These are phyloP conservation scores for Rhododendron molle DNA, from an alignment of 148 eudicot species.

Conservation along the genomic window DNA sequence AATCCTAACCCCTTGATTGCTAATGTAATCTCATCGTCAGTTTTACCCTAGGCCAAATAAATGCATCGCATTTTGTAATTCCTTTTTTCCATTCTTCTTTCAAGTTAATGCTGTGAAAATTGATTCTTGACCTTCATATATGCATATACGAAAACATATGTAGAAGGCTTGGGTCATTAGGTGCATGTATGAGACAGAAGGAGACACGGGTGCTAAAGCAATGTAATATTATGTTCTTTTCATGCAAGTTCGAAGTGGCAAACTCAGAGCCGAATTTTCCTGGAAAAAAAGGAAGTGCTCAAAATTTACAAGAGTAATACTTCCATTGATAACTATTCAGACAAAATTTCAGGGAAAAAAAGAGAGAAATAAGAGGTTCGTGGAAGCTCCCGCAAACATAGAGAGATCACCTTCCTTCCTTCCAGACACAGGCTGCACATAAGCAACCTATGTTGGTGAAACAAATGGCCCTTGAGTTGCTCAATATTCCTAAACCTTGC, in stretches of 20 bases:
- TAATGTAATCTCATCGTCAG: too few species aligned
- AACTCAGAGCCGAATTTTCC: not conserved
- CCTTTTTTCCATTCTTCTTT: not conserved
- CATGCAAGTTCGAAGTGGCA: not conserved
- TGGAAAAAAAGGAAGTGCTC: not conserved
- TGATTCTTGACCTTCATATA: not conserved
- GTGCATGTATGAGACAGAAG: not conserved
- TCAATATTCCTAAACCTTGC: slow-evolving; percentile 61
- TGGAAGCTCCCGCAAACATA: not conserved
- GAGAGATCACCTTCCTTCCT: slow-evolving; percentile 65
- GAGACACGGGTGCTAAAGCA: not conserved
- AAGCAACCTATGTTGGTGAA: slow-evolving; percentile 59
- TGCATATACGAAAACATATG: not conserved
- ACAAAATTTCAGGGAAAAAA: not conserved
- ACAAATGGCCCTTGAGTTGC: slow-evolving; percentile 86
- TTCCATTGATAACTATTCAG: not conserved
- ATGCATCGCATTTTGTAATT: not conserved
- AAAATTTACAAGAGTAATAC: not conserved
- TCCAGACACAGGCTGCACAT: slow-evolving; percentile 96
- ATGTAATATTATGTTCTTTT: not conserved
- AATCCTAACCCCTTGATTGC: not conserved
- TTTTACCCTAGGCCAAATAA: not conserved
- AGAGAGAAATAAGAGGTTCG: not conserved
- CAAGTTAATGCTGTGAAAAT: not conserved
- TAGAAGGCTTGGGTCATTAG: not conserved